These are phyloP conservation scores for Ganoderma lucidum DNA, from an alignment of 1,284 basidiomycete genomes.

Conservation along the genomic window DNA sequence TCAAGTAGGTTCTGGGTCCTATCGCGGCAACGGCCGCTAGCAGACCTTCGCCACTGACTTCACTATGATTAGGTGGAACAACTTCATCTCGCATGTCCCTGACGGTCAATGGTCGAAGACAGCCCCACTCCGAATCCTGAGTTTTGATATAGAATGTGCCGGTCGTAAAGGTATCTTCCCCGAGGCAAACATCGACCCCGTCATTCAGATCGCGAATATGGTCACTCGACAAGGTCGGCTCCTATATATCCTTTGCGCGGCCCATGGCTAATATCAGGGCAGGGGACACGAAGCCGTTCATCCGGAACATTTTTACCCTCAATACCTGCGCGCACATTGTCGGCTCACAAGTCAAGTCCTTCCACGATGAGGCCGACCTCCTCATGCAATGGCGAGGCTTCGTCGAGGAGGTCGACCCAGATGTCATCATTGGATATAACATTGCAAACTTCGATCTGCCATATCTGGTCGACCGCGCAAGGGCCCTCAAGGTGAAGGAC, in stretches of 20 bases:
- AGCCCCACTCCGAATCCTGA: conserved; percentile 90
- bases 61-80: conserved; percentile 66
- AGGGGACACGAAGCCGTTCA: conserved; percentile 92
- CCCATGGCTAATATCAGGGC: conserved; percentile 16
- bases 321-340: conserved; percentile 94
- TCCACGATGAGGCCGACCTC: conserved; percentile 77
- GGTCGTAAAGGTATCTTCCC: conserved; percentile 96
- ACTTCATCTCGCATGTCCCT: conserved; percentile 87
- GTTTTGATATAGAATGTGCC: conserved; percentile 98
- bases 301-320: conserved; percentile 95
- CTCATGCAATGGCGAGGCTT: conserved; percentile 87
- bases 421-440: conserved; percentile 95
- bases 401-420: conserved; percentile 88
- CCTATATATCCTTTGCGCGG: conserved; percentile 2
- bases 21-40: background rate
- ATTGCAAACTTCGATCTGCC: conserved; percentile 93
- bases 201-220: conserved; percentile 98
- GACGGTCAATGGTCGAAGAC: conserved; percentile 92
- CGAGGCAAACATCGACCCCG: conserved; percentile 87
- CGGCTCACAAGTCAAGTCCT: conserved; percentile 93
- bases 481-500: conserved; percentile 73
- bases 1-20: conserved; percentile 56
- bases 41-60: background rate
- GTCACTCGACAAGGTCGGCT: conserved; percentile 89
- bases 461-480: conserved; percentile 91